Percentiles rank a stretch among this genome's conserved stretches.
These are phyloP conservation scores for Hyaloscypha finlandica DNA, from an alignment of 495 filamentous ascomycete species.

Conservation along the genomic window DNA sequence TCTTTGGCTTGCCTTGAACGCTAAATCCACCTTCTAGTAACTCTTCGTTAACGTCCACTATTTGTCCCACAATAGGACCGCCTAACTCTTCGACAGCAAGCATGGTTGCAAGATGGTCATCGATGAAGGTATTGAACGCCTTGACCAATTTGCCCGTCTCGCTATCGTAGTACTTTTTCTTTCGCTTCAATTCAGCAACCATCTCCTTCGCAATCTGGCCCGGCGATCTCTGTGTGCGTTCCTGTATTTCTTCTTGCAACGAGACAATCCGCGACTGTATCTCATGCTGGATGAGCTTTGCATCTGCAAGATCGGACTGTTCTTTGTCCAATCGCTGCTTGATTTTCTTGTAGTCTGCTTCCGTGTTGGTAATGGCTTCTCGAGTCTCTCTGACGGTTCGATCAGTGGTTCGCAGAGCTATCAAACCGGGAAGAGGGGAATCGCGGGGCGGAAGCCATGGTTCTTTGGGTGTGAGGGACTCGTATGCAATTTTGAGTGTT, in stretches of 20 bases:
- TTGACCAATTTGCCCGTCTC: slow-evolving; percentile 59
- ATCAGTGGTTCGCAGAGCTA: slow-evolving; percentile 67
- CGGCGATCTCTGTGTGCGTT: slow-evolving; percentile 57
- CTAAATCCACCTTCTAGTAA: slow-evolving; percentile 71
- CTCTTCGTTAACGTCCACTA: slow-evolving; percentile 58
- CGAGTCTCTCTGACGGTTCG: slow-evolving; percentile 64
- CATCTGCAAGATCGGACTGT: slow-evolving; percentile 61
- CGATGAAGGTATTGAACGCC: slow-evolving; percentile 71
- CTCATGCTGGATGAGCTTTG: slow-evolving; percentile 48
- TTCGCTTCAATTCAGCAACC: slow-evolving; percentile 56
- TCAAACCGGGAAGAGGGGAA: slow-evolving; percentile 68
- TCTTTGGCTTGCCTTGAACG: slow-evolving; percentile 68
- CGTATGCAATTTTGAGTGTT: slow-evolving; percentile 64
- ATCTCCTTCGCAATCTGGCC: slow-evolving; percentile 62
- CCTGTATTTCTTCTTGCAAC: slow-evolving; percentile 48
- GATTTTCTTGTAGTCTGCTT: slow-evolving; percentile 52
- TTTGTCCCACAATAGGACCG: slow-evolving; percentile 79
- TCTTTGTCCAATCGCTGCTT: slow-evolving; percentile 59
- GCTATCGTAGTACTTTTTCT: slow-evolving; percentile 55
- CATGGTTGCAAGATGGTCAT: slow-evolving; percentile 73
- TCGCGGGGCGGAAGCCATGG: slow-evolving; percentile 64
- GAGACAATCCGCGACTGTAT: slow-evolving; percentile 60
- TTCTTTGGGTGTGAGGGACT: slow-evolving; percentile 57
- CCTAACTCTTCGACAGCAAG: slow-evolving; percentile 85
- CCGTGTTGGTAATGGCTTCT: slow-evolving; percentile 55